Evolutionary conservation across 306 rosid species (phyloP), one percentile per base, ranked within the genome.

Genomic region (Coriaria nepalensis): DNA sequence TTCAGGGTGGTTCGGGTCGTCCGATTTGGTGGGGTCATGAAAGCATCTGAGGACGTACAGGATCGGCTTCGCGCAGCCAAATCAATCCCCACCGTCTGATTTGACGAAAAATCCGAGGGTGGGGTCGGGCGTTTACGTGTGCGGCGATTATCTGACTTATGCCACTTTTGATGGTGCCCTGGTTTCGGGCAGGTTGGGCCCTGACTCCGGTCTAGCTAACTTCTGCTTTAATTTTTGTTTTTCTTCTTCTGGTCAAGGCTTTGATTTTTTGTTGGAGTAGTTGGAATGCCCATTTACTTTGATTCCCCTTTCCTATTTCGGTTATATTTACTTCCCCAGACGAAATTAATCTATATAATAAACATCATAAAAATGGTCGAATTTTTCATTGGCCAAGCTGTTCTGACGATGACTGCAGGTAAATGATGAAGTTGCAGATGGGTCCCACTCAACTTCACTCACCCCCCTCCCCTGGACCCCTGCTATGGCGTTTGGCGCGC

Each of bases 81-180:
- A 84, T 67, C 95, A 84, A 37, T 43, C 75, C 20, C 95, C 93
- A 2, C 95, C 95, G 14, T 67, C 81, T 0, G 38, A 77, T 72
- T 53, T 68, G 36, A 61, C 9, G 61, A 84, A 75, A 41, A 51
- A 74, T 52, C 86, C 78, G 5, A 74, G 33, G 51, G 52, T 81
- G 12, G 75, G 68, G 9, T 12, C 66, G 34, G 87, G 97, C 12
- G 55, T 84, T 45, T 88, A 72, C 10, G 60, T 68, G 7, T 88
- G 95, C 7, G 97, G 97, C 0, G 97, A 88, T 68, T 73, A 81
- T 56, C 60, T 81, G 68, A 75, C 79, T 4, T 76, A 80, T 0
- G 93, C 95, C 10, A 84, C 95, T 2, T 88, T 84, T 57, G 97
- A 88, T 34, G 97, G 97, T 0, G 95, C 93, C 40, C 63, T 88